Evolutionary conservation across 805 yeast genomes (phyloP), one percentile per base, ranked within the genome.

Genomic region (Jamesozyma lodderae): DNA sequence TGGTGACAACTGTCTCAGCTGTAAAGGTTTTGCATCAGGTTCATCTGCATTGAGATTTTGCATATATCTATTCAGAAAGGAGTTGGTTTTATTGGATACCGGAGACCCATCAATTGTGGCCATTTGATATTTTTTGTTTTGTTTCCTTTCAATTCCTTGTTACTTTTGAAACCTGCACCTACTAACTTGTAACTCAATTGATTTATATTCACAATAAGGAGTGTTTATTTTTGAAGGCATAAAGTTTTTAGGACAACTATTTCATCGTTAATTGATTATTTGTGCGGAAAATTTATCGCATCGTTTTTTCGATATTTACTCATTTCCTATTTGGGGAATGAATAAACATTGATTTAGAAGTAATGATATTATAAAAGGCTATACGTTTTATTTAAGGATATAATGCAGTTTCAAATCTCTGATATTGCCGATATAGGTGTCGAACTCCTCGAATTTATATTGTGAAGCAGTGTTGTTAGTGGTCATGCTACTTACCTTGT

Each of bases 51-150:
- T 41, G 7, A 57, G 20, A 21, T 39, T 56, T 25, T 55, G 48
- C 29, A 59, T 39, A 39, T 60, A 60, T 31, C 60, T 53, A 15
- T 50, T 47, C 15, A 57, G 34, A 35, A 52, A 51, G 11, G 59
- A 37, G 32, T 47, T 49, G 18, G 38, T 40, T 14, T 37, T 41
- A 4, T 46, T 29, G 18, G 46, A 42, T 8, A 36, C 41, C 3
- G 59, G 57, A 10, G 57, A 48, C 7, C 51, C 55, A 8, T 19
- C 17, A 2, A 45, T 31, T 11, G 47, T 41, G 4, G 48, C 32
- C 53, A 47, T 49, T 18, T 26, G 19, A 28, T 4, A 3, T 30
- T 22, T 24, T 31, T 20, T 34, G 6, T 30, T 23, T 29, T 29
- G 22, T 20, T 6, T 25, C n/a, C n/a, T 25, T 25, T 25, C n/a